Evolutionary conservation across 2,329 filamentous ascomycete genomes (phyloP), one percentile per base, ranked within the genome.

Genomic region (Sarocladiaceae sp.): DNA sequence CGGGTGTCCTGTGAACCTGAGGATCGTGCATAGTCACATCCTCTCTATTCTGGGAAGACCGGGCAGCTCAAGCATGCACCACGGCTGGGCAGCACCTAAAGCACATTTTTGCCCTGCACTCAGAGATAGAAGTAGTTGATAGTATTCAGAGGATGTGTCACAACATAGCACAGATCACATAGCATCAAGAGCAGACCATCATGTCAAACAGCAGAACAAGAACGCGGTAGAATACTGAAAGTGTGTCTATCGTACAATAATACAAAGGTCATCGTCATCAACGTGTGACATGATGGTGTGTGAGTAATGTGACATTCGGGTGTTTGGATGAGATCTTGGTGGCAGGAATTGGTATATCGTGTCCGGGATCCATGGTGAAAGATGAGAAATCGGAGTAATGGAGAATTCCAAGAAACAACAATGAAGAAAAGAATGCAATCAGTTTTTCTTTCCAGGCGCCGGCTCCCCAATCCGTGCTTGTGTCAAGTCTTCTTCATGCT

Each of bases 191-290:
- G n/a, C n/a, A n/a, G n/a, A n/a, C n/a, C n/a, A n/a, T n/a, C n/a
- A 40, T 23, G 8, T 46, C 17, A 8, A n/a, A 8, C 15, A 10
- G 17, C 7, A 17, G 10, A 48, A 48, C 11, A 33, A 23, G 18
- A 12, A 18, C n/a, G 22, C 28, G 12, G n/a, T 37, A 6, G 17
- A 33, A 6, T 48, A 48, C 26, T 48, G 13, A 31, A 33, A 18
- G 28, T 47, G 17, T 51, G 18, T 51, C 31, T 54, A 54, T 54
- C 53, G 39, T 54, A 54, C 53, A 54, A 42, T 22, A 47, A 47
- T 54, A 51, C 52, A 54, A 20, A 31, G 28, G n/a, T n/a, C n/a
- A n/a, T n/a, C n/a, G n/a, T n/a, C n/a, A n/a, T n/a, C n/a, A n/a
- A n/a, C n/a, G n/a, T n/a, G n/a, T n/a, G n/a, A n/a, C n/a, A n/a